phyloP scores from a whole-genome alignment of 192 early-diverging fungal species.

The Dissophora ornata region DNA sequence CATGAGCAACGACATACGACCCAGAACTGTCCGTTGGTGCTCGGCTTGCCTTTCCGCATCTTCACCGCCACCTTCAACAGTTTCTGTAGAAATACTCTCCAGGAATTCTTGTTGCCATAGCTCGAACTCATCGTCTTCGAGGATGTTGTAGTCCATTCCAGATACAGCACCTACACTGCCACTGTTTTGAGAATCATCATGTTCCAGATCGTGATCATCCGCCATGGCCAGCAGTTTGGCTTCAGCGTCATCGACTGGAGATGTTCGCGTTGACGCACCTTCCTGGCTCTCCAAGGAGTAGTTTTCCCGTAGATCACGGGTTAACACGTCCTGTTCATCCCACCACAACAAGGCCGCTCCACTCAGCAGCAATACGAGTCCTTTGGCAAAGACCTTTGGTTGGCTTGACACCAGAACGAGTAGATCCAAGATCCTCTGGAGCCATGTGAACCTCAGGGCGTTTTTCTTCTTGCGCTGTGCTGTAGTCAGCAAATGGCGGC shows the following conservation, averaged over 20 bases:
- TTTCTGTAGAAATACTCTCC: conserved; percentile 18
- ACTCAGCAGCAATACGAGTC: conserved; percentile 31
- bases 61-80: background rate
- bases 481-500: background rate
- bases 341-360: conserved; percentile 46
- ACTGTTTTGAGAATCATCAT: background rate
- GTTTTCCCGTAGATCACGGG: background rate
- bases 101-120: conserved; percentile 38
- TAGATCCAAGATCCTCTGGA: conserved; percentile 61
- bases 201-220: conserved; percentile 27
- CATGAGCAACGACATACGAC: conserved; percentile 22
- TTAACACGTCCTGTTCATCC: conserved; percentile 33
- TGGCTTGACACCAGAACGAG: conserved; percentile 56
- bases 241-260: conserved; percentile 16
- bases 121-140: conserved; percentile 43
- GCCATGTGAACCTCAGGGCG: conserved; percentile 46
- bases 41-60: background rate
- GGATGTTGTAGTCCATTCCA: conserved; percentile 27
- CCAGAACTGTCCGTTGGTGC: conserved; percentile 5
- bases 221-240: conserved; percentile 27
- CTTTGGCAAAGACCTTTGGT: conserved; percentile 19
- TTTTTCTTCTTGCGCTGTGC: conserved; percentile 22
- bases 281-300: background rate
- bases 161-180: background rate
- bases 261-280: background rate